These are phyloP conservation scores for Colletotrichum aenigma DNA, from an alignment of 2,329 filamentous ascomycete genomes.

Conservation along the genomic window DNA sequence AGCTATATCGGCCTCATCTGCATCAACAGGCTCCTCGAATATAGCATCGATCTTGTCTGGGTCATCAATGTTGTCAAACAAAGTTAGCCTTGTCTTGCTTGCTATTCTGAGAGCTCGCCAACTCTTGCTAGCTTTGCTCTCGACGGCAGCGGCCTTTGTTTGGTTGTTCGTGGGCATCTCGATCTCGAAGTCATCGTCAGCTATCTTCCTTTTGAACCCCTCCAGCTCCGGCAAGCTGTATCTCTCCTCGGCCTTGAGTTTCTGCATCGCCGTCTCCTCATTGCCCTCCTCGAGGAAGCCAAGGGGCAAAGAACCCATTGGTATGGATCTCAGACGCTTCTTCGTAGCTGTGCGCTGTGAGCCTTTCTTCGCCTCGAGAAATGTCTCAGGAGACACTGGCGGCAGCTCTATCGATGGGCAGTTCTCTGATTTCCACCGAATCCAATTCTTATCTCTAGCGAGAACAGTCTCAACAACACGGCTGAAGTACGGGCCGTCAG, in stretches of 20 bases:
- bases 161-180: conserved; percentile 75
- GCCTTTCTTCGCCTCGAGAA: conserved; percentile 70
- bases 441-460: conserved; percentile 97
- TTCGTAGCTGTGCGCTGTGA: conserved; percentile 71
- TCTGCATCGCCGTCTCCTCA: conserved; percentile 62
- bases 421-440: conserved; percentile 95
- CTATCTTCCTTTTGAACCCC: conserved; percentile 74
- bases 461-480: conserved; percentile 97
- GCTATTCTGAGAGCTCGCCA: conserved; percentile 90
- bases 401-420: conserved; percentile 86
- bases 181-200: conserved; percentile 82
- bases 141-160: conserved; percentile 60
- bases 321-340: conserved; percentile 71
- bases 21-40: conserved; percentile 53
- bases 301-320: conserved; percentile 76
- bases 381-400: conserved; percentile 71
- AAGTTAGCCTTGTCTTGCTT: conserved; percentile 71
- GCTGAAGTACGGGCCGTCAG: conserved; percentile 90
- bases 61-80: conserved; percentile 88
- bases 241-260: conserved; percentile 68
- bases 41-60: conserved; percentile 70
- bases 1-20: conserved; percentile 37
- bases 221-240: conserved; percentile 73
- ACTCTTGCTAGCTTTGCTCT: conserved; percentile 83
- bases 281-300: conserved; percentile 77